A percentile compares a stretch with the other conserved stretches of the same genome.
phyloP scores from a whole-genome alignment of 257 asterid species.

The Plantago elongata region DNA sequence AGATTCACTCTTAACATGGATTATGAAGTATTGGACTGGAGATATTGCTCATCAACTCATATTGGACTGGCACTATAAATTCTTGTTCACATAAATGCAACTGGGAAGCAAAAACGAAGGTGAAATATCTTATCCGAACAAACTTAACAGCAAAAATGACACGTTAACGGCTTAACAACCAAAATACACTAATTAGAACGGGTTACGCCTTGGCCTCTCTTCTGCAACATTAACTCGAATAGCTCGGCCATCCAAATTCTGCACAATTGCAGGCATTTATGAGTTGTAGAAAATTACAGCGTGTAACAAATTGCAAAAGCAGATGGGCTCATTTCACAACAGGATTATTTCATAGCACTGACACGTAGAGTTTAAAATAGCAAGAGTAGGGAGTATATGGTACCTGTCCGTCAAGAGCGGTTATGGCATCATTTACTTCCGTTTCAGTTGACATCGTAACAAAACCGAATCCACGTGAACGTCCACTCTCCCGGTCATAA shows the following conservation, averaged over 20 bases:
- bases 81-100: neutral
- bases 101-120: constrained; percentile 3
- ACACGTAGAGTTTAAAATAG: no score
- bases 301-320: neutral
- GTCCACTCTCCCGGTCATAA: constrained; percentile 50
- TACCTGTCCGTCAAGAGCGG: constrained; percentile 91
- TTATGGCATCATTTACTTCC: constrained; percentile 74
- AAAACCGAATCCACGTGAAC: constrained; percentile 88
- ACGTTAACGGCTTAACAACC: neutral
- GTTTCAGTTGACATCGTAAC: constrained; percentile 62
- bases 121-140: constrained; percentile 4
- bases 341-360: neutral
- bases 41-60: neutral
- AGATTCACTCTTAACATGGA: no score
- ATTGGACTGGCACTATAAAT: neutral
- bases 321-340: neutral
- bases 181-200: constrained; percentile 12
- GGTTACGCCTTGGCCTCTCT: constrained; percentile 44
- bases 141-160: constrained; percentile 8
- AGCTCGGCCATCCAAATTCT: constrained; percentile 52
- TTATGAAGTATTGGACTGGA: no score
- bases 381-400: neutral
- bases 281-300: neutral
- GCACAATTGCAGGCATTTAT: constrained; percentile 11
- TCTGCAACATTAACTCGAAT: constrained; percentile 54